Percentiles rank a stretch among this genome's conserved stretches.
These are phyloP conservation scores for Geotrichum klebahnii DNA, from an alignment of 1,139 yeast species.

Conservation along the genomic window DNA sequence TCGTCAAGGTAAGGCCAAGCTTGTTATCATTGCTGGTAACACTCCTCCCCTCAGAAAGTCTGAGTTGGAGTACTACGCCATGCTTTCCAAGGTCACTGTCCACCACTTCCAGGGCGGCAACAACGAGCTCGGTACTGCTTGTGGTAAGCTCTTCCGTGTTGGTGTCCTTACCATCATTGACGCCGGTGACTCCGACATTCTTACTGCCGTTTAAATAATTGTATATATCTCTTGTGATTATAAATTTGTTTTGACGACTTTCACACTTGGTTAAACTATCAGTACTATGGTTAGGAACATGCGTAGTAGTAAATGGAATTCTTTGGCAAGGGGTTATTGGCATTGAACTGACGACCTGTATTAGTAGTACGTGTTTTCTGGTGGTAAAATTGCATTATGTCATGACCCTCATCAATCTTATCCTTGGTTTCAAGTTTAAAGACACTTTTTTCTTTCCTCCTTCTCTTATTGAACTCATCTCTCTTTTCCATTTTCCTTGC, in stretches of 20 bases:
- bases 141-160: slow-evolving; percentile 99
- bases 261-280: neutral
- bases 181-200: slow-evolving; percentile 99
- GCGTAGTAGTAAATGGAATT: no score
- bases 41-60: slow-evolving; percentile 99
- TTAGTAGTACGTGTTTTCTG: no score
- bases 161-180: slow-evolving; percentile 94
- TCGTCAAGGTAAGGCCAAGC: slow-evolving; percentile 94
- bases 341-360: no score
- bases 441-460: neutral
- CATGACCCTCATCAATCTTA: no score
- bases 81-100: slow-evolving; percentile 97
- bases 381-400: neutral
- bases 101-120: slow-evolving; percentile 99
- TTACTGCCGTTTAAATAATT: slow-evolving; percentile 43
- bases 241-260: neutral
- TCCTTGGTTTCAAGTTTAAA: neutral
- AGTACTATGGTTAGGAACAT: neutral
- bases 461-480: neutral
- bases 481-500: neutral
- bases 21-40: slow-evolving; percentile 97
- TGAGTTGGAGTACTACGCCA: slow-evolving; percentile 99
- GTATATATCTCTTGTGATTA: neutral
- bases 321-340: no score
- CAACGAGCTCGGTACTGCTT: slow-evolving; percentile 99